Evolutionary conservation across 1,284 basidiomycete species (phyloP).

Genomic region (Cryptococcus wingfieldii): DNA sequence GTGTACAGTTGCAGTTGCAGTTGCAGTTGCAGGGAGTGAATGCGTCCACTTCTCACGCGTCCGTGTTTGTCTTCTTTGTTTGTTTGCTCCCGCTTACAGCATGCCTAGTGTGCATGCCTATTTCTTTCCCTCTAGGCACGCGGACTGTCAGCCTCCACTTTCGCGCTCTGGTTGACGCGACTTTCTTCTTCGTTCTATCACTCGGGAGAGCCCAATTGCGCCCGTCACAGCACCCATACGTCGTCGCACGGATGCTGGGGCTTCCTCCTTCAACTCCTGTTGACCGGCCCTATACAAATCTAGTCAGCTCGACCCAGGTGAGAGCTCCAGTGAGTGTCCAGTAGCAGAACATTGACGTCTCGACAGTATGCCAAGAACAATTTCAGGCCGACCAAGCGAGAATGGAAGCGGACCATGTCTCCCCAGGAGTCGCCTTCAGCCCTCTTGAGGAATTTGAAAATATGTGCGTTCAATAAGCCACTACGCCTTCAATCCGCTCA

Average conservation of each 20-base stretch:
- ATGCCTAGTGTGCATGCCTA: not conserved
- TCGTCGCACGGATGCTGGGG: not conserved
- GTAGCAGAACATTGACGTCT: not conserved
- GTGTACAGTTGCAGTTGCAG: not conserved
- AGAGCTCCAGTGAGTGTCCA: not conserved
- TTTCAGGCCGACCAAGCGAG: constrained; percentile 26
- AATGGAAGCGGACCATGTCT: constrained; percentile 35
- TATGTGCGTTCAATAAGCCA: constrained; percentile 24
- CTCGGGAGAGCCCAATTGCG: not conserved
- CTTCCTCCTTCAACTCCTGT: constrained; percentile 27
- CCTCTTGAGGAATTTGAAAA: constrained; percentile 30
- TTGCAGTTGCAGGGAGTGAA: no score
- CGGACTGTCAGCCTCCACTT: not conserved
- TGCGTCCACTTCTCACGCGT: not conserved
- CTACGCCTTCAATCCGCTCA: no score
- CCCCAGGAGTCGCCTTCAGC: constrained; percentile 38
- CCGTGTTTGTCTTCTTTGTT: not conserved
- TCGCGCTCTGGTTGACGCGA: constrained; percentile 1
- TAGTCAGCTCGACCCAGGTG: constrained; percentile 26
- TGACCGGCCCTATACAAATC: constrained; percentile 18
- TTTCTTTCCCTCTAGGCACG: not conserved
- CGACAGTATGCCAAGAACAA: constrained; percentile 31
- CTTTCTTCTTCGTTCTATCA: not conserved
- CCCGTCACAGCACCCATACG: not conserved
- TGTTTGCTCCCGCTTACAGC: not conserved